These are phyloP conservation scores for Creolimax fragrantissima DNA, from an alignment of 78 protist genomes.

Conservation along the genomic window DNA sequence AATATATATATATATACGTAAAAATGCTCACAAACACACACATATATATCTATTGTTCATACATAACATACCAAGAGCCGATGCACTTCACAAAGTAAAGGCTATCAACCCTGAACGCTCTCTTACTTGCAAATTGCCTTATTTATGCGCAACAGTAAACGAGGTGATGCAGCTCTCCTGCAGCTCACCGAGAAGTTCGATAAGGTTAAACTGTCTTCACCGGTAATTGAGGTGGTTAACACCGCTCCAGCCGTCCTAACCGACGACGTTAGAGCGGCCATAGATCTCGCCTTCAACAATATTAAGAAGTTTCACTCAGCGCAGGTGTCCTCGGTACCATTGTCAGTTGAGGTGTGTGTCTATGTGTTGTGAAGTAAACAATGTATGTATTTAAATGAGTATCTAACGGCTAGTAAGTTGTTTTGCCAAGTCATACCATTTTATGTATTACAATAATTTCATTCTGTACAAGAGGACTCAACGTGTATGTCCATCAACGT, in stretches of 20 bases:
- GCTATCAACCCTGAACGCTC: too few species aligned
- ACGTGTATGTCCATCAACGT: background rate
- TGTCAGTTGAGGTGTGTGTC: background rate
- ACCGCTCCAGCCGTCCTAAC: background rate
- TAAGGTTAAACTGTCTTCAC: background rate
- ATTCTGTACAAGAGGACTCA: background rate
- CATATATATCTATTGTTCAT: too few species aligned
- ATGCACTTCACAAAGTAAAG: too few species aligned
- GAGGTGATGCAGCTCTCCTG: constrained; percentile 18
- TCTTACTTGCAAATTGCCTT: too few species aligned
- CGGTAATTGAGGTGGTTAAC: background rate
- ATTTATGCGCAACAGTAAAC: background rate
- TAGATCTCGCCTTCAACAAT: constrained; percentile 19
- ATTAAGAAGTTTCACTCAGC: constrained; percentile 2
- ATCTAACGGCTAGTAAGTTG: too few species aligned
- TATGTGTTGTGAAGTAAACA: background rate
- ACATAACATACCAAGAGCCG: too few species aligned
- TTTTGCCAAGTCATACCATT: background rate
- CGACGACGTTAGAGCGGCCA: background rate
- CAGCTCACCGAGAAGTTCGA: constrained; percentile 22
- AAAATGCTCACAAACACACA: too few species aligned
- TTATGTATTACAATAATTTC: background rate
- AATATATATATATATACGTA: too few species aligned
- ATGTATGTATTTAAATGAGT: background rate
- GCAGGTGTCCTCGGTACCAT: constrained; percentile 1